phyloP scores from a whole-genome alignment of 805 yeast genomes.

The Wickerhamiella shivajii region DNA sequence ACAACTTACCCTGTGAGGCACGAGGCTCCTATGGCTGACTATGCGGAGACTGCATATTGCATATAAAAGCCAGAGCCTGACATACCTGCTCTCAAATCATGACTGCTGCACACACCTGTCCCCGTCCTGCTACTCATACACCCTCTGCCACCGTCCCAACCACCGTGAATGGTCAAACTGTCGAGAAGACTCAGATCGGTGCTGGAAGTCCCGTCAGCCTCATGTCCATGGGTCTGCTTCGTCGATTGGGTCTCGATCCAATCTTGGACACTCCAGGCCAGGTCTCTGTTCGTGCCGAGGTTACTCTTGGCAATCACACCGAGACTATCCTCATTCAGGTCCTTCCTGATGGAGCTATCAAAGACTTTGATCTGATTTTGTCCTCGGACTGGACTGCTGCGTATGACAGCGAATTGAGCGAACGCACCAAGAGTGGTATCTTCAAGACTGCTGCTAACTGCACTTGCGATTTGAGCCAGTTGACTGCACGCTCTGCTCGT shows the following conservation, averaged over 20 bases:
- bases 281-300: constrained; percentile 4
- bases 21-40: no score
- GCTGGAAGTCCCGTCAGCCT: constrained; percentile 7
- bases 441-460: constrained; percentile 8
- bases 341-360: constrained; percentile 8
- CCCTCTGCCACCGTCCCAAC: constrained; percentile 4
- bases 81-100: no score
- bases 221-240: constrained; percentile 8
- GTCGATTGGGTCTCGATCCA: constrained; percentile 5
- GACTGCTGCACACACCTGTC: constrained; percentile 5
- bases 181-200: constrained; percentile 9
- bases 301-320: constrained; percentile 4
- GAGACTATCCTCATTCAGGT: constrained; percentile 6
- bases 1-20: no score
- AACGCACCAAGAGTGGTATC: not conserved
- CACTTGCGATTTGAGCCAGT: no score
- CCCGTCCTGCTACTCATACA: constrained; percentile 7
- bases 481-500: no score
- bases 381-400: constrained; percentile 8
- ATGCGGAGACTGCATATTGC: no score
- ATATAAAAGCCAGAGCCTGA: no score
- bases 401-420: not conserved
- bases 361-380: constrained; percentile 9
- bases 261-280: constrained; percentile 8
- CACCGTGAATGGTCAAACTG: constrained; percentile 6